Conservation (phyloP, 306 rosid species). For the Fragaria iinumae region DNA sequence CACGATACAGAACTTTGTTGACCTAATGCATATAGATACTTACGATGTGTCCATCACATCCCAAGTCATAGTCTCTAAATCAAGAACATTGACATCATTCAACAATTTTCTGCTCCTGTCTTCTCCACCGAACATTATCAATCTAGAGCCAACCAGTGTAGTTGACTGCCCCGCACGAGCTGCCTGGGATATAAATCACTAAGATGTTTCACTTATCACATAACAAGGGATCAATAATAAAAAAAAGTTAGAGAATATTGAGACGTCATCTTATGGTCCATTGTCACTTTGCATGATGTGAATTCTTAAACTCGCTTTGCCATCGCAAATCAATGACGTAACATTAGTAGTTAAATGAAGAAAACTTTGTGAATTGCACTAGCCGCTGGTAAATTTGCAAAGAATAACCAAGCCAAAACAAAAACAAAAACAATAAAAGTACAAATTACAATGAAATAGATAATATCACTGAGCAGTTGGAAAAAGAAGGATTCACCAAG, state of each 20-base stretch:
- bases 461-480: slow-evolving; percentile 22
- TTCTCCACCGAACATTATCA: slow-evolving; percentile 94
- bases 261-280: background rate
- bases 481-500: slow-evolving; percentile 9
- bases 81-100: slow-evolving; percentile 81
- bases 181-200: slow-evolving; percentile 46
- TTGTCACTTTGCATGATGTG: background rate
- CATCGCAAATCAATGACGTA: background rate
- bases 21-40: slow-evolving; percentile 39
- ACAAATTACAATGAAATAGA: background rate
- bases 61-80: slow-evolving; percentile 89
- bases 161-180: slow-evolving; percentile 88
- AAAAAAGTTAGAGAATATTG: background rate
- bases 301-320: background rate
- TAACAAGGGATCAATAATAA: slow-evolving; percentile 14
- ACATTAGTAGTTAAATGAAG: background rate
- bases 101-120: slow-evolving; percentile 72
- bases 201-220: slow-evolving; percentile 26
- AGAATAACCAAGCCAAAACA: background rate
- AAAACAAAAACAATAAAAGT: background rate
- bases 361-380: background rate
- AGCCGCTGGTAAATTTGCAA: background rate
- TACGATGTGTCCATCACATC: slow-evolving; percentile 58
- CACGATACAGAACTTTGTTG: slow-evolving; percentile 20
- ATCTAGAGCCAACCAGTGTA: slow-evolving; percentile 75